Conservation (phyloP, 257 asterid genomes). For the Nyctanthes arbortristis region DNA sequence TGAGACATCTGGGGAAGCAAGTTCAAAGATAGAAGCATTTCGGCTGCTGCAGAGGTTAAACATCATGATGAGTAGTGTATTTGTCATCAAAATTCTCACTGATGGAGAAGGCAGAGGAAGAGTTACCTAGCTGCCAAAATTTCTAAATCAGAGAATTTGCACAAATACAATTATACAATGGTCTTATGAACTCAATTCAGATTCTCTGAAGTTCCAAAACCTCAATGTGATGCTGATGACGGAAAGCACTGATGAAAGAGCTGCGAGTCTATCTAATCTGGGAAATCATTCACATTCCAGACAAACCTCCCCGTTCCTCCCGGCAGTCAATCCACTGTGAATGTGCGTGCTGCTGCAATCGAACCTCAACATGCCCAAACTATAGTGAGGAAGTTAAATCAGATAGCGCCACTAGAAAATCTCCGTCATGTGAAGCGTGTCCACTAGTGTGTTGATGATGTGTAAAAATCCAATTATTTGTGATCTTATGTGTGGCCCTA, state of each 20-base stretch:
- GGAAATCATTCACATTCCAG: constrained; percentile 71
- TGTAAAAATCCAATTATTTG: constrained; percentile 59
- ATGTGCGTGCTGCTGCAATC: constrained; percentile 61
- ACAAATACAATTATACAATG: no score
- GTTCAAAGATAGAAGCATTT: no score
- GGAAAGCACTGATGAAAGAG: constrained; percentile 17
- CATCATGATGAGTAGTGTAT: no score
- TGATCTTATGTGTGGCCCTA: constrained; percentile 59
- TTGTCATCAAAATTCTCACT: no score
- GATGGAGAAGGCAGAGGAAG: no score
- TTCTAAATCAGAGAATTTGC: no score
- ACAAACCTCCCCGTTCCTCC: constrained; percentile 55
- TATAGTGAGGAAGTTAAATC: constrained; percentile 75
- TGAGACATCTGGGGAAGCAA: no score
- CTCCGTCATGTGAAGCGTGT: constrained; percentile 90
- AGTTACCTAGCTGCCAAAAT: no score
- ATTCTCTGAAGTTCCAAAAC: no score
- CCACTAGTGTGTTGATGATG: constrained; percentile 55
- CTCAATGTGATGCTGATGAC: no score
- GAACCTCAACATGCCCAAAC: constrained; percentile 71
- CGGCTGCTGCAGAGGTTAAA: no score
- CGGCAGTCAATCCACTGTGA: constrained; percentile 66
- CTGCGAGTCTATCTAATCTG: constrained; percentile 28
- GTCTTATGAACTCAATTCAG: no score
- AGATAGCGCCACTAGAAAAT: constrained; percentile 75